phyloP scores from a whole-genome alignment of 495 filamentous ascomycete genomes.

The Penicillium chermesinum region DNA sequence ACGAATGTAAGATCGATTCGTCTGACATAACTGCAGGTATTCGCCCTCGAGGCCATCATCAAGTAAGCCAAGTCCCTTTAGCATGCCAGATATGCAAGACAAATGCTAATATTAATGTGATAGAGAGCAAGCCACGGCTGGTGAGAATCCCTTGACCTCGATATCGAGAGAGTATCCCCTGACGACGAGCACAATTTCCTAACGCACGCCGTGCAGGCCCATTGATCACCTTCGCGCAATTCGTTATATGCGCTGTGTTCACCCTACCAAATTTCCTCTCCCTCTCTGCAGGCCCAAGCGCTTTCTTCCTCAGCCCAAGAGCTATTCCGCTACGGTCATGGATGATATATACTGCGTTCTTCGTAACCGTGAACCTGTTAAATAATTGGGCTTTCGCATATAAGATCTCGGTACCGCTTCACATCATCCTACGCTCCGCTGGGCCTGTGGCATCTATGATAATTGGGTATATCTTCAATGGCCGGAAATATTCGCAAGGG shows the following conservation, averaged over 20 bases:
- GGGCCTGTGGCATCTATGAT: constrained; percentile 91
- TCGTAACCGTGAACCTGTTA: constrained; percentile 84
- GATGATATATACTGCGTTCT: constrained; percentile 83
- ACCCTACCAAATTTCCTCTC: constrained; percentile 68
- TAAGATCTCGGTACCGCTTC: constrained; percentile 91
- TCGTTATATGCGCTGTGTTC: constrained; percentile 70
- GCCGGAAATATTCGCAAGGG: constrained; percentile 72
- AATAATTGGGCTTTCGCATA: constrained; percentile 99
- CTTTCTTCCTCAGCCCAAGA: constrained; percentile 67
- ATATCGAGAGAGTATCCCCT: not conserved
- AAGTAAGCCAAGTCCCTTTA: constrained; percentile 58
- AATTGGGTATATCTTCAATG: constrained; percentile 72
- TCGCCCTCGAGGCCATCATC: constrained; percentile 91
- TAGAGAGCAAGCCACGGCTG: constrained; percentile 36
- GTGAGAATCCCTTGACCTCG: constrained; percentile 13
- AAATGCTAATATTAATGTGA: constrained; percentile 11
- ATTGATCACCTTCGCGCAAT: constrained; percentile 91
- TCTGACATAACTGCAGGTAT: constrained; percentile 52
- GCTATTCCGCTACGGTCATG: constrained; percentile 81
- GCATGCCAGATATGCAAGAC: no score
- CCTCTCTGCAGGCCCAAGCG: constrained; percentile 53
- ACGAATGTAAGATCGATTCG: not conserved
- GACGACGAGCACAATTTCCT: not conserved
- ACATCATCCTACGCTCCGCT: constrained; percentile 93
- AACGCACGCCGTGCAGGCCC: constrained; percentile 56